Evolutionary conservation across 2,329 filamentous ascomycete genomes (phyloP).

Genomic region (Trichoderma aggressivum): DNA sequence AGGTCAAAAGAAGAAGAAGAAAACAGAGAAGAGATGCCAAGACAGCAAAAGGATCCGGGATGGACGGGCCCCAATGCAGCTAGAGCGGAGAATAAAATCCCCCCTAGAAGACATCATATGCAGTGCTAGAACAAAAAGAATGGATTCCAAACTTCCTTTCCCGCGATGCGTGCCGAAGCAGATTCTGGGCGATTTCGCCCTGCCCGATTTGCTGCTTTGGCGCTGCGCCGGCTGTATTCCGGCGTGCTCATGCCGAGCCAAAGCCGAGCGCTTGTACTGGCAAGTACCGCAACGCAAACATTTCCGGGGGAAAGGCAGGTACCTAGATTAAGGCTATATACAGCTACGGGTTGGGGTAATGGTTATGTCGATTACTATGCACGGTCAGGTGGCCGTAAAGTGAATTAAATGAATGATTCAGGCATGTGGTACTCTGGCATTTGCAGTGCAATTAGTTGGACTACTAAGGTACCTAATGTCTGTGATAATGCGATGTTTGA

Average conservation of each 20-base stretch:
- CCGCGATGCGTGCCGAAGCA: background rate
- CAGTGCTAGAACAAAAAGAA: background rate
- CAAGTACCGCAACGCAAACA: background rate
- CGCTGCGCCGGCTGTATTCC: background rate
- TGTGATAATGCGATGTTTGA: background rate
- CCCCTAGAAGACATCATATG: background rate
- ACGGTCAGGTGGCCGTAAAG: background rate
- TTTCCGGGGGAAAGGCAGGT: background rate
- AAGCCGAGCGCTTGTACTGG: background rate
- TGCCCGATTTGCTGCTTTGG: background rate
- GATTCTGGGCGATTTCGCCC: background rate
- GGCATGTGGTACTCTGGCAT: background rate
- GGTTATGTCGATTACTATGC: background rate
- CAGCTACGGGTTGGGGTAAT: background rate
- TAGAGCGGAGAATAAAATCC: background rate
- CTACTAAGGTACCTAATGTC: background rate
- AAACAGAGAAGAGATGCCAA: background rate
- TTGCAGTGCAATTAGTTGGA: background rate
- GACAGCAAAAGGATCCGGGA: background rate
- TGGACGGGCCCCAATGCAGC: background rate
- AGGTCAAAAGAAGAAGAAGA: background rate
- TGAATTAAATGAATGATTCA: background rate
- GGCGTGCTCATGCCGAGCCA: constrained; percentile 1
- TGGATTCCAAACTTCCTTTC: background rate
- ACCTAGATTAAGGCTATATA: background rate